phyloP scores from a whole-genome alignment of 192 early-diverging fungal genomes.

The Kickxella alabastrina region DNA sequence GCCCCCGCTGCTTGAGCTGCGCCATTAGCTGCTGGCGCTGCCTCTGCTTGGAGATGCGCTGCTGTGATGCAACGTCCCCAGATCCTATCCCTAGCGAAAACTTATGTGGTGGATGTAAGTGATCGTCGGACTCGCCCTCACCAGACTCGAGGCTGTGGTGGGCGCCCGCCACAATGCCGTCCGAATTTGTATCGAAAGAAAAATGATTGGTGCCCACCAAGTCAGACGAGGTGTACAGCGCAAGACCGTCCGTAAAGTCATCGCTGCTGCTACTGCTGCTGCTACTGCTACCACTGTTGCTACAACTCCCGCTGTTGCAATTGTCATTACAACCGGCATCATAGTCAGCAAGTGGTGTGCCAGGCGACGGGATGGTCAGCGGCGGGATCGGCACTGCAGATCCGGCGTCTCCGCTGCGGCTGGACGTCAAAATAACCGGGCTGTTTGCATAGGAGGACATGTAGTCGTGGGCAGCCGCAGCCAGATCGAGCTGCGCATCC shows the following conservation, averaged over 20 bases:
- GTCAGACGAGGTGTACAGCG: background rate
- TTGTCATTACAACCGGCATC: background rate
- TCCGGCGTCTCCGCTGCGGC: background rate
- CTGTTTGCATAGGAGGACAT: slow-evolving; percentile 6
- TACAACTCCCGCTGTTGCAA: background rate
- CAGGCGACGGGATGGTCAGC: background rate
- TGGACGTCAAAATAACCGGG: background rate
- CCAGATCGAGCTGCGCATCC: background rate
- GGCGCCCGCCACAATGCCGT: background rate
- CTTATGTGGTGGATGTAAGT: slow-evolving; percentile 5
- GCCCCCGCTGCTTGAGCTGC: background rate
- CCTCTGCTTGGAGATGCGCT: too few species aligned
- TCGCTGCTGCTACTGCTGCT: slow-evolving; percentile 5
- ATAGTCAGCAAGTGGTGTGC: background rate
- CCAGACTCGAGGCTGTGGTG: slow-evolving; percentile 15
- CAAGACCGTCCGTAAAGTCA: background rate
- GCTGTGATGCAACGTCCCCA: background rate
- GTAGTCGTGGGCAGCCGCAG: background rate
- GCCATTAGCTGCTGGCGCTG: background rate
- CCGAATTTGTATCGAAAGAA: background rate
- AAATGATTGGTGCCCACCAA: background rate
- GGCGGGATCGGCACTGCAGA: background rate
- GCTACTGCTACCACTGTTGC: background rate
- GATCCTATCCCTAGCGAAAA: background rate
- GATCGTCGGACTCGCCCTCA: slow-evolving; percentile 28